Percentiles rank a stretch among this genome's conserved stretches.
phyloP scores from a whole-genome alignment of 2,329 filamentous ascomycete genomes.

The Microsporum canis region DNA sequence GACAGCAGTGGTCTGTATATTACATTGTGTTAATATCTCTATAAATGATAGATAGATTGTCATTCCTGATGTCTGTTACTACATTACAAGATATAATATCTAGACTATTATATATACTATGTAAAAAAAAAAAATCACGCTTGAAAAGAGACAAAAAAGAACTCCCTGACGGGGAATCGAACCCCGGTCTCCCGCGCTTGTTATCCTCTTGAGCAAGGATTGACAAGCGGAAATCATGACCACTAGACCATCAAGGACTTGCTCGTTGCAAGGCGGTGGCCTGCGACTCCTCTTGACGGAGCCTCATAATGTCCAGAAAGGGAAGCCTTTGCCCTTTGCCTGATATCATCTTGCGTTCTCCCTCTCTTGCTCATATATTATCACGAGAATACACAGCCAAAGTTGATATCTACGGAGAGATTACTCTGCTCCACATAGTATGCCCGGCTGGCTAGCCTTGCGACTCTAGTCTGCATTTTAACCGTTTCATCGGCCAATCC shows the following conservation, averaged over 20 bases:
- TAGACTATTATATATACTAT: neutral
- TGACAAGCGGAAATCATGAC: constrained; percentile 15
- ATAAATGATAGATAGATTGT: too few species aligned
- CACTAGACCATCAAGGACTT: constrained; percentile 14
- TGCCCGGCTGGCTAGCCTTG: neutral
- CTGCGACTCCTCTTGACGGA: neutral
- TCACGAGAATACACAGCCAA: too few species aligned
- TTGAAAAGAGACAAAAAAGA: constrained; percentile 4
- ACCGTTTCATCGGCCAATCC: neutral
- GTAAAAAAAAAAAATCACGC: neutral
- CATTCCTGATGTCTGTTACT: too few species aligned
- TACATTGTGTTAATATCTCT: neutral
- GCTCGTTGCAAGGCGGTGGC: neutral
- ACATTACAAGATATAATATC: neutral
- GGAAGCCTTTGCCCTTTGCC: neutral
- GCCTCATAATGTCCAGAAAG: neutral
- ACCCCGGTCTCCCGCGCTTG: constrained; percentile 16
- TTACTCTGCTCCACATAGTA: neutral
- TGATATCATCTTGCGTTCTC: neutral
- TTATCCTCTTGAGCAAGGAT: constrained; percentile 2
- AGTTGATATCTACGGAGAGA: too few species aligned
- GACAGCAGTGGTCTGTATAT: neutral
- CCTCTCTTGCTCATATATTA: too few species aligned
- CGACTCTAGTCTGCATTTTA: neutral
- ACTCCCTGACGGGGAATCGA: constrained; percentile 15